phyloP scores from a whole-genome alignment of 2,329 filamentous ascomycete species.

The Clonostachys solani region DNA sequence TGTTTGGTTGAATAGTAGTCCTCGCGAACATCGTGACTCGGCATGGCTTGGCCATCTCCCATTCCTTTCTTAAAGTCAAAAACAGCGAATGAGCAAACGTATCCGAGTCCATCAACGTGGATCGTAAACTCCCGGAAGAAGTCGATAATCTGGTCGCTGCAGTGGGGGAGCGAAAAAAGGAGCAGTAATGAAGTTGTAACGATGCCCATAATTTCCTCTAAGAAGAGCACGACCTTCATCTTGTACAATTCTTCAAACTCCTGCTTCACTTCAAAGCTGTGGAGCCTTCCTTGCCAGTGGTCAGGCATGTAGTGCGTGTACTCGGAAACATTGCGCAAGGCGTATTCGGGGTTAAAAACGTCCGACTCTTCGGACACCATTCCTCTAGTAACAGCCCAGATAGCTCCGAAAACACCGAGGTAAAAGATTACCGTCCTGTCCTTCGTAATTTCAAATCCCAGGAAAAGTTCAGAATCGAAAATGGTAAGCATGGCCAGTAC shows the following conservation, averaged over 20 bases:
- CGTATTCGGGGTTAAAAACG: constrained; percentile 89
- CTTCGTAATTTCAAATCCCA: constrained; percentile 86
- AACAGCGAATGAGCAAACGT: constrained; percentile 95
- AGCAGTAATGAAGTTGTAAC: constrained; percentile 88
- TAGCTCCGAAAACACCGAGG: constrained; percentile 73
- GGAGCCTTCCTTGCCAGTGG: constrained; percentile 85
- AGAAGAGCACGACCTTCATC: constrained; percentile 84
- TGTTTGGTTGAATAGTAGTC: constrained; percentile 96
- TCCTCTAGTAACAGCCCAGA: constrained; percentile 81
- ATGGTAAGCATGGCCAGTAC: constrained; percentile 81
- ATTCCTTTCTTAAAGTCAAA: constrained; percentile 92
- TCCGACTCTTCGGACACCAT: constrained; percentile 82
- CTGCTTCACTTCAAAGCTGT: constrained; percentile 86
- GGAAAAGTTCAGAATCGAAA: constrained; percentile 86
- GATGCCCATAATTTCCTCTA: constrained; percentile 90
- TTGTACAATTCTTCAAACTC: constrained; percentile 92
- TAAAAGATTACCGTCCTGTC: constrained; percentile 91
- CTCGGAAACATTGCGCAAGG: constrained; percentile 81
- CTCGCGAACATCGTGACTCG: constrained; percentile 63
- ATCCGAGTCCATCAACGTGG: constrained; percentile 91
- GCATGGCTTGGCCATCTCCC: constrained; percentile 25
- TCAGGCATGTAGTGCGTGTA: constrained; percentile 90
- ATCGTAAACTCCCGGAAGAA: constrained; percentile 98
- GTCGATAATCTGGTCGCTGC: constrained; percentile 89
- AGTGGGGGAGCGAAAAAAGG: constrained; percentile 79